Evolutionary conservation across 140 eudicot genomes (phyloP), one percentile per base, ranked within the genome.

Genomic region (Stevia rebaudiana): DNA sequence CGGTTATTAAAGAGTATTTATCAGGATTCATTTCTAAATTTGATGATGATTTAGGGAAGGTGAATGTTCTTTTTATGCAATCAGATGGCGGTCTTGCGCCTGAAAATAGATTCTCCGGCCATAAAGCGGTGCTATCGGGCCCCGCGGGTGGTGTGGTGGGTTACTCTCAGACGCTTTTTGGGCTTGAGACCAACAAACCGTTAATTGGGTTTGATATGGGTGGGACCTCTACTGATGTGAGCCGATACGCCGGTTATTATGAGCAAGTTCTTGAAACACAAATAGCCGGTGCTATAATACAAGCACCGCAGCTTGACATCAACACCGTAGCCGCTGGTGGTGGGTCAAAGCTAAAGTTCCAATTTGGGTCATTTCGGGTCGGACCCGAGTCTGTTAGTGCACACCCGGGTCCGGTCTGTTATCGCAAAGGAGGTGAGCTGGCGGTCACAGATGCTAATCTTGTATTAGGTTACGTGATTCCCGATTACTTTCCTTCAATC

Each of bases 61-160:
- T 92, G 39, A 92, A 88, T 67, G 96, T 88, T 63, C 78, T 92
- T 16, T 92, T 92, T 67, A 92, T 92, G 98, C 98, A 92, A 70
- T 92, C 98, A 8, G 98, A 92, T 52, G 98, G 98, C 0, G 98
- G 98, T 17, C 83, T 92, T 57, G 96, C 98, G 6, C 98, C 98
- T 0, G 97, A 92, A 70, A 92, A 79, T 69, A 80, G 96, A 71
- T 92, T 92, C 77, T 92, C 98, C 0, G 98, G 98, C 39, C 96
- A 88, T 71, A 92, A 88, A 82, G 97, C 98, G 4, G 95, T 92
- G 57, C 80, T 92, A 49, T 92, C 98, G 4, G 98, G 98, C 57
- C 98, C 98, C 7, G 98, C 98, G 0, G 98, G 98, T 67, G 98
- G 96, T 25, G 98, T 92, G n/a, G 98, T 92, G 11, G 98, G 98